Conservation (phyloP, 176 grass and related monocot species). For the Carex cristatella region DNA sequence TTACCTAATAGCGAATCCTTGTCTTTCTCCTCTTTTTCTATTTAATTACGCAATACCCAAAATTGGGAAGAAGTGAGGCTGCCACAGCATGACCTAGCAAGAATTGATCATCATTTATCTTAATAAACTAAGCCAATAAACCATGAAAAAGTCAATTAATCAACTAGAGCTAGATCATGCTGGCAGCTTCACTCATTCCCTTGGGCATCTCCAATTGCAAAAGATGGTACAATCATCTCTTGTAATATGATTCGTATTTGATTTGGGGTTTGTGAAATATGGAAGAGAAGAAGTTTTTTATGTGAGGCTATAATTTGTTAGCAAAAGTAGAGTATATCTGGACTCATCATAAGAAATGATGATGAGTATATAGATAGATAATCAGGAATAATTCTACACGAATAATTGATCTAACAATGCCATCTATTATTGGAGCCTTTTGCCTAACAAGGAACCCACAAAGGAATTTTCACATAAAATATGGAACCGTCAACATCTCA, state of each 20-base stretch:
- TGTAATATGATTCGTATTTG: not conserved
- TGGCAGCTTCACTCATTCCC: constrained; percentile 77
- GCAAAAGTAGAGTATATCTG: not conserved
- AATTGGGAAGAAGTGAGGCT: constrained; percentile 43
- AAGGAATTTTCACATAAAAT: not conserved
- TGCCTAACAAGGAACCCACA: not conserved
- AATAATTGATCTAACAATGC: not conserved
- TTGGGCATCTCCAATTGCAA: constrained; percentile 31
- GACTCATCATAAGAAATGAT: not conserved
- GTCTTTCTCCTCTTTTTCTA: not conserved
- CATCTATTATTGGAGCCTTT: not conserved
- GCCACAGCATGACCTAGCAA: constrained; percentile 51
- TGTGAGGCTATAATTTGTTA: not conserved
- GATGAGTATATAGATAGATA: not conserved
- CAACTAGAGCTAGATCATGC: constrained; percentile 60
- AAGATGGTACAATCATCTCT: not conserved
- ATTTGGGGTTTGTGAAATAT: not conserved
- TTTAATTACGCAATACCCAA: not conserved
- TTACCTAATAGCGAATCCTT: not conserved
- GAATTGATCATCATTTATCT: constrained; percentile 29
- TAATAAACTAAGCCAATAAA: not conserved
- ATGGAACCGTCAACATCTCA: not conserved
- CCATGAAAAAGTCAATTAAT: not conserved
- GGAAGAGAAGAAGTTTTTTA: not conserved
- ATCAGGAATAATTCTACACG: not conserved